Conservation (phyloP, 331 rosid species). For the Cucumis variabilis region DNA sequence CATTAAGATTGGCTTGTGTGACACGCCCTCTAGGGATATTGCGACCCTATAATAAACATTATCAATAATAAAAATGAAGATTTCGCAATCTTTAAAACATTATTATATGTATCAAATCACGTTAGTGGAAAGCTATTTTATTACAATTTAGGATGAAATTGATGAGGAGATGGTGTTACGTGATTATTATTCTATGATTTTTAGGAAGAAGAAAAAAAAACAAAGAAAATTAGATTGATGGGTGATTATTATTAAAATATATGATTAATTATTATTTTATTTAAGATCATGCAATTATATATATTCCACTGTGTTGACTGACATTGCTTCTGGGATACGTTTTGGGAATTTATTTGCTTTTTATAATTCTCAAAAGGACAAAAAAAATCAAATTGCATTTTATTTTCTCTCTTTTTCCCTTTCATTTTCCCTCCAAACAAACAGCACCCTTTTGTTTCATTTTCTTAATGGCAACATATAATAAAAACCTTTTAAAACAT, state of each 20-base stretch:
- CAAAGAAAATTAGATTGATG: neutral
- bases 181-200: conserved; percentile 19
- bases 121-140: conserved; percentile 25
- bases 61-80: conserved; percentile 32
- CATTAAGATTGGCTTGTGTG: conserved; percentile 19
- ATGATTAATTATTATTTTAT: neutral
- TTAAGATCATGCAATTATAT: conserved; percentile 12
- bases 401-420: neutral
- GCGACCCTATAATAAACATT: neutral
- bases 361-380: neutral
- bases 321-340: conserved; percentile 58
- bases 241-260: neutral
- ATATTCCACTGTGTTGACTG: conserved; percentile 45
- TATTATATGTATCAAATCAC: conserved; percentile 30
- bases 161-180: conserved; percentile 6
- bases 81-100: conserved; percentile 29
- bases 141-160: conserved; percentile 11
- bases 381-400: neutral
- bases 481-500: neutral
- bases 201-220: neutral
- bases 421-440: neutral
- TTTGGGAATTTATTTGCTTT: conserved; percentile 29
- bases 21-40: conserved; percentile 24
- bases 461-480: neutral
- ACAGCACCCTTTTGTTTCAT: neutral